A percentile compares a stretch with the other conserved stretches of the same genome.
phyloP scores from a whole-genome alignment of 345 rosid genomes.

The Syzygium aromaticum region DNA sequence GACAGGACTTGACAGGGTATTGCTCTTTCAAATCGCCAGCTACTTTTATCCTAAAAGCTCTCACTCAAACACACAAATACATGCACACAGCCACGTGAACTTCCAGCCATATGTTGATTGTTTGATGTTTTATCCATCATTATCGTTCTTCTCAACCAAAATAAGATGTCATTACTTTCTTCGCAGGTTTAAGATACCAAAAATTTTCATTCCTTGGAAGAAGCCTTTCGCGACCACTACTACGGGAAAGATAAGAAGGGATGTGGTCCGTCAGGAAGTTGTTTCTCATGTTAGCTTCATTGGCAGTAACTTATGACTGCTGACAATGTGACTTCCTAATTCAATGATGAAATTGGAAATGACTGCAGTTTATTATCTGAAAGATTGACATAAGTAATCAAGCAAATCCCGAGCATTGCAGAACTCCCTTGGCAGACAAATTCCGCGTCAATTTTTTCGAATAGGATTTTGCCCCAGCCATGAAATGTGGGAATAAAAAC shows the following conservation, averaged over 20 bases:
- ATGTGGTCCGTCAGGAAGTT: constrained; percentile 41
- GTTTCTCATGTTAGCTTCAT: constrained; percentile 25
- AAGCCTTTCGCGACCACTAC: constrained; percentile 59
- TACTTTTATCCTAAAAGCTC: background rate
- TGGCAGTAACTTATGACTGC: constrained; percentile 43
- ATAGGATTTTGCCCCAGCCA: background rate
- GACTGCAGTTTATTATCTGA: background rate
- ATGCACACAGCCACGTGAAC: background rate
- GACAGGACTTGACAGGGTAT: constrained; percentile 53
- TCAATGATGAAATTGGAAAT: background rate
- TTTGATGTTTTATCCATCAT: background rate
- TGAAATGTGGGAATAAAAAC: background rate
- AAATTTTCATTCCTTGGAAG: constrained; percentile 46
- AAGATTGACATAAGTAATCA: background rate
- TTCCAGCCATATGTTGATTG: background rate
- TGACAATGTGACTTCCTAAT: background rate
- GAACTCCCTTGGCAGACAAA: background rate
- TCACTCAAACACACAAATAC: background rate
- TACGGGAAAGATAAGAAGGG: constrained; percentile 68
- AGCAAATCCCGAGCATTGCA: background rate
- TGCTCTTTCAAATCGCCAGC: background rate
- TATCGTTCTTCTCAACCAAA: background rate
- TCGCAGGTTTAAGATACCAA: constrained; percentile 77
- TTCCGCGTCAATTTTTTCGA: background rate
- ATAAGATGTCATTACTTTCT: background rate